Evolutionary conservation across 1,284 basidiomycete genomes (phyloP), one percentile per base, ranked within the genome.

Genomic region (Fistulina hepatica): DNA sequence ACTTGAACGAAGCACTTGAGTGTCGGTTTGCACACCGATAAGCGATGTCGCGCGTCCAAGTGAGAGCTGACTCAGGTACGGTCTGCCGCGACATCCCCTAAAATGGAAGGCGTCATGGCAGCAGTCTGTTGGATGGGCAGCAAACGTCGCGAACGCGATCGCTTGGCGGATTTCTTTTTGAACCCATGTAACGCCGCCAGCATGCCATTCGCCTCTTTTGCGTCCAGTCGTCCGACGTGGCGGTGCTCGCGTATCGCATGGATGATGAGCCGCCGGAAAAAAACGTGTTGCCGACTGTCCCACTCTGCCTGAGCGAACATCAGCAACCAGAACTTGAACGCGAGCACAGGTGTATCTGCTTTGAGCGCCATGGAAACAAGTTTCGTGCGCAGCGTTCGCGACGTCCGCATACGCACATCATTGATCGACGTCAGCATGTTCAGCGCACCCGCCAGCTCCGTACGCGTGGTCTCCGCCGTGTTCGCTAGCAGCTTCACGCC

Each of bases 261-360:
- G 21, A 51, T 57, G 33, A 81, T 68, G 17, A 48, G 48, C 2
- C 51, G 40, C 39, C 77, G 67, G 45, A 65, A 47, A 27, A 37
- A 44, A 21, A 33, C 42, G 45, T 78, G 73, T 47, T 64, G 61
- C 11, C 5, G 13, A 48, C 76, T 73, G 8, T 52, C 45, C 70
- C 69, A 73, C 42, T 69, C 57, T n/a, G 63, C 56, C 52, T 63
- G 67, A 34, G 55, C 55, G 44, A 55, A 57, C 16, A 80, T 31
- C 36, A 77, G 52, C 36, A 57, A 47, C 79, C 80, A 82, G 52
- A 80, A 80, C 32, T 56, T 51, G 57, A 64, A 78, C 4, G 76
- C 80, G 56, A 71, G 53, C 42, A 45, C 45, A 1, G 71, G 63
- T 25, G 74, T 64, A 13, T 62, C 54, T 22, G 64, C 60, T 23